phyloP scores from a whole-genome alignment of 306 rosid genomes.

The Lathyrus aphaca region DNA sequence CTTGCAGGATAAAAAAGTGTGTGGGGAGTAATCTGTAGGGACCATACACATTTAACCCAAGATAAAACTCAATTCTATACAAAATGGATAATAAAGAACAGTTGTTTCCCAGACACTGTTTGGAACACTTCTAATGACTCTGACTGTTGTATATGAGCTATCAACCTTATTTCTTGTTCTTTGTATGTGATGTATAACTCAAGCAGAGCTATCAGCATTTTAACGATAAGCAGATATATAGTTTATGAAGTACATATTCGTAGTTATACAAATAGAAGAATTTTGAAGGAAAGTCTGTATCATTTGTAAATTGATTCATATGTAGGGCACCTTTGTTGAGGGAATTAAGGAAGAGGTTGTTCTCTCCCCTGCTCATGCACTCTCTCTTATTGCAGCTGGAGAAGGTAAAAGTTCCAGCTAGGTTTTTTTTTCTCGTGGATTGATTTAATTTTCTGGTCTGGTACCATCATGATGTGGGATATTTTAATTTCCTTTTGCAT shows the following conservation, averaged over 20 bases:
- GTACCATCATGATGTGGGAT: slow-evolving; percentile 21
- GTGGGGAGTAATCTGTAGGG: no score
- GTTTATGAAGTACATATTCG: slow-evolving; percentile 21
- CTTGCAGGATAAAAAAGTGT: no score
- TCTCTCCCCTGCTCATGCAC: slow-evolving; percentile 97
- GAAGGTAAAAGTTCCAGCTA: slow-evolving; percentile 67
- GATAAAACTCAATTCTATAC: no score
- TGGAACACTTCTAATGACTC: no score
- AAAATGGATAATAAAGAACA: no score
- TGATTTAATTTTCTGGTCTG: slow-evolving; percentile 35
- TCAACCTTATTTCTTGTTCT: no score
- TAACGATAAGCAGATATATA: no score
- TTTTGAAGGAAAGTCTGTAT: slow-evolving; percentile 36
- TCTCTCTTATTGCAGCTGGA: slow-evolving; percentile 98
- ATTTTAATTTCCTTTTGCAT: slow-evolving; percentile 2
- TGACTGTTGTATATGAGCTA: no score
- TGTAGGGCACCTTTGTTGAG: slow-evolving; percentile 94
- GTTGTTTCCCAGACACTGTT: no score
- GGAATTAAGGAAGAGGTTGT: slow-evolving; percentile 99
- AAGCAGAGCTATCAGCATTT: no score
- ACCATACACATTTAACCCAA: no score
- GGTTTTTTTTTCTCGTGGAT: slow-evolving; percentile 18
- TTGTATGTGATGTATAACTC: no score
- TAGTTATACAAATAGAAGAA: slow-evolving; percentile 24
- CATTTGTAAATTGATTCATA: slow-evolving; percentile 42